phyloP scores from a whole-genome alignment of 2,329 filamentous ascomycete species.

The Paraphaeosphaeria minitans region DNA sequence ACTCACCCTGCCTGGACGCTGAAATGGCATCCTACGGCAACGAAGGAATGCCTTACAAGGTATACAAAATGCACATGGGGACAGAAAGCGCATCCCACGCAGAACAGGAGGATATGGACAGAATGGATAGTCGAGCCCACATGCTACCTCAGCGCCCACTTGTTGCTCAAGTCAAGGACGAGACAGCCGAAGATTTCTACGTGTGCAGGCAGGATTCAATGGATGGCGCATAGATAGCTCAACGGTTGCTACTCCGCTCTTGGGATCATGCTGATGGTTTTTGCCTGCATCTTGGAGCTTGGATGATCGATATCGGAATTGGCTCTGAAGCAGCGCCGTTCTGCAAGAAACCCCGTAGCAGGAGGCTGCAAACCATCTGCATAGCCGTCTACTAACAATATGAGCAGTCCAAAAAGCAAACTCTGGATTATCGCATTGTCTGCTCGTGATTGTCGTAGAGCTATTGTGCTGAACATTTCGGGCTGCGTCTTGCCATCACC shows the following conservation, averaged over 20 bases:
- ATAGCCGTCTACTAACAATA: neutral
- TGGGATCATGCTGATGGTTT: neutral
- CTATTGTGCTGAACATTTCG: no score
- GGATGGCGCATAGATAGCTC: neutral
- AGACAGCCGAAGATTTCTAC: neutral
- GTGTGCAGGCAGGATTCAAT: neutral
- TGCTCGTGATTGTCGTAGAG: no score
- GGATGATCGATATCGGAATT: neutral
- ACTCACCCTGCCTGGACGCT: slow-evolving; percentile 24
- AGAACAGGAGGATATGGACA: neutral
- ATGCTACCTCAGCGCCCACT: neutral
- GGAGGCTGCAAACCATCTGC: neutral
- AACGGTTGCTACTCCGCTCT: neutral
- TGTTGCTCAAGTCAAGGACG: neutral
- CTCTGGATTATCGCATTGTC: no score
- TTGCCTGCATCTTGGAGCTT: neutral
- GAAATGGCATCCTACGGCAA: neutral
- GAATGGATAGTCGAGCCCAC: neutral
- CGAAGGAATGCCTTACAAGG: neutral
- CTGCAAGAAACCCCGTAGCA: neutral
- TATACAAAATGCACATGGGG: neutral
- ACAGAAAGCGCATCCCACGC: neutral
- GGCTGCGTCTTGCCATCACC: no score
- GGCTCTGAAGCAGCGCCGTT: no score
- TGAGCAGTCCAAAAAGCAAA: no score